Conservation (phyloP, 169 alveolate genomes). For the Plasmodium gaboni region DNA sequence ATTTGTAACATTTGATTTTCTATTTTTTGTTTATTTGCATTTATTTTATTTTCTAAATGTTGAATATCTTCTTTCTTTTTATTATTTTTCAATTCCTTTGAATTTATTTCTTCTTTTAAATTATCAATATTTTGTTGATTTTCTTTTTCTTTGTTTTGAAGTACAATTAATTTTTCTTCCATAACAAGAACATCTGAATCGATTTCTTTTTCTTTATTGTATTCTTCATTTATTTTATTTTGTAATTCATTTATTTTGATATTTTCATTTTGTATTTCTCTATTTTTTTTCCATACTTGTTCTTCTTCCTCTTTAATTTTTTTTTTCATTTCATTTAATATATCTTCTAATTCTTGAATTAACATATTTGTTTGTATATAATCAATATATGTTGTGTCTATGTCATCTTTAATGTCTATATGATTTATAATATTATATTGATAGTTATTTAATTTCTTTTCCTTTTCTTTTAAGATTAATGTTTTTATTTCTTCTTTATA, state of each 20-base stretch:
- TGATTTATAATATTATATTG: neutral
- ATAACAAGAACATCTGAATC: constrained; percentile 1
- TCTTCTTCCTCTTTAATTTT: constrained; percentile 85
- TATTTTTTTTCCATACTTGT: constrained; percentile 77
- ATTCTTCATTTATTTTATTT: constrained; percentile 30
- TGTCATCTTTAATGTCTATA: neutral
- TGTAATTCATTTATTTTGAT: constrained; percentile 63
- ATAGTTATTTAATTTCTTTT: neutral
- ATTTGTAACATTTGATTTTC: constrained; percentile 24
- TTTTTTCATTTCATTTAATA: constrained; percentile 17
- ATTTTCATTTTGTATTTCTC: constrained; percentile 77
- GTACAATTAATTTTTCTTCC: constrained; percentile 8
- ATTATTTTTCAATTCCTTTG: neutral
- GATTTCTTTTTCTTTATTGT: constrained; percentile 38
- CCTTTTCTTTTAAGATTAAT: constrained; percentile 28
- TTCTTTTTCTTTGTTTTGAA: constrained; percentile 11
- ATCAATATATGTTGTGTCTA: neutral
- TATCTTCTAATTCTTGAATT: neutral
- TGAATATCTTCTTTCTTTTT: neutral
- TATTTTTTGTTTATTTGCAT: neutral
- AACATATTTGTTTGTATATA: neutral
- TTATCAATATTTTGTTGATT: neutral
- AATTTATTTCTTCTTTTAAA: constrained; percentile 8
- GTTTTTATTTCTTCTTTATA: constrained; percentile 55
- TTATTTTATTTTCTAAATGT: too few species aligned